These are phyloP conservation scores for Eucalyptus sideroxylon DNA, from an alignment of 345 rosid genomes.

Conservation along the genomic window DNA sequence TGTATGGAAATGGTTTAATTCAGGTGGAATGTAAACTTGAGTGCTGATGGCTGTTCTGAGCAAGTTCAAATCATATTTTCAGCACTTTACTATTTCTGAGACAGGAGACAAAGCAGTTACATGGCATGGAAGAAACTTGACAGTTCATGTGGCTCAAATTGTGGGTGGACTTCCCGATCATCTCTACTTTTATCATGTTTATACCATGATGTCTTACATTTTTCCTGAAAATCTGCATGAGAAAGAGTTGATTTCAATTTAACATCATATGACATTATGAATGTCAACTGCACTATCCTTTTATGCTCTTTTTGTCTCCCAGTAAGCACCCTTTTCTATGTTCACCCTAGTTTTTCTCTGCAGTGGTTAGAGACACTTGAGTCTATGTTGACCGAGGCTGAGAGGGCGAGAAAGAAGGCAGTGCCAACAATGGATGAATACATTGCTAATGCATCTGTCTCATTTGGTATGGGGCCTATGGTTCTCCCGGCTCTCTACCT, in stretches of 20 bases:
- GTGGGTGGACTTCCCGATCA: constrained; percentile 13
- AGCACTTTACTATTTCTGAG: constrained; percentile 64
- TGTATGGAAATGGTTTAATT: not conserved
- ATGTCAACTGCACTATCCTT: not conserved
- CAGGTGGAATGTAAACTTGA: constrained; percentile 57
- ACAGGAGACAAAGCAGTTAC: constrained; percentile 44
- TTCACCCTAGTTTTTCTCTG: not conserved
- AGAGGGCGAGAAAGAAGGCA: constrained; percentile 37
- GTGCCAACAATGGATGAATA: constrained; percentile 65
- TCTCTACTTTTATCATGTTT: not conserved
- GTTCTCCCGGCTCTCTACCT: constrained; percentile 64
- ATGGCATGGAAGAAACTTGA: constrained; percentile 56
- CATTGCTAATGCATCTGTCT: constrained; percentile 47
- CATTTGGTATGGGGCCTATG: constrained; percentile 77
- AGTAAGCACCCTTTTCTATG: not conserved
- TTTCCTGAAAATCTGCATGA: not conserved
- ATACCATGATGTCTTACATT: not conserved
- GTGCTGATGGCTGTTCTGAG: constrained; percentile 46
- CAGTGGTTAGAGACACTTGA: constrained; percentile 74
- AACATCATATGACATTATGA: not conserved
- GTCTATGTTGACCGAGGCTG: constrained; percentile 51
- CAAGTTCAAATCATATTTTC: constrained; percentile 67
- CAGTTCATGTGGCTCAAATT: constrained; percentile 35
- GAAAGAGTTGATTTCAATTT: not conserved
- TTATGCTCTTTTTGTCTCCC: not conserved